A percentile compares a stretch with the other conserved stretches of the same genome.
phyloP scores from a whole-genome alignment of 768 basidiomycete genomes.

The Lentinula raphanica region DNA sequence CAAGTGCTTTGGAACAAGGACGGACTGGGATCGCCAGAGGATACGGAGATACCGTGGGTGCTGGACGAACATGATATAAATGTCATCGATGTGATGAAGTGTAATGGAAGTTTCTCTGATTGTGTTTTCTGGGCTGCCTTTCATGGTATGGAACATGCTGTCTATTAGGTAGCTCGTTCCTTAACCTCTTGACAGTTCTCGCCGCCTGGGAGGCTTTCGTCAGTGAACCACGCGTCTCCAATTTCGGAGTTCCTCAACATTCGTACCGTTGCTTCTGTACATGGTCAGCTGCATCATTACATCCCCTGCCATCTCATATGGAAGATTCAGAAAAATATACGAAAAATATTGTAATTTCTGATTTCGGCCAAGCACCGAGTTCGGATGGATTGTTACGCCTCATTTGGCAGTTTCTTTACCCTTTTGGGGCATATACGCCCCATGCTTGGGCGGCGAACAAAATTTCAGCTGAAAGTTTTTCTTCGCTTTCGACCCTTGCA shows the following conservation, averaged over 20 bases:
- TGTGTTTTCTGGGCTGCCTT: too few relatives aligned
- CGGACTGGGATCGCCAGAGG: slow-evolving; percentile 85
- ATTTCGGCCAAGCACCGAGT: background rate
- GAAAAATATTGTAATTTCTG: too few relatives aligned
- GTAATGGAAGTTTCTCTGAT: background rate
- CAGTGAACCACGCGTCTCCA: background rate
- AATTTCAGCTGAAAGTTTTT: background rate
- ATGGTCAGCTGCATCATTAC: background rate
- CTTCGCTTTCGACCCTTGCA: background rate
- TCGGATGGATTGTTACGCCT: background rate
- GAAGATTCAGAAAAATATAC: too few relatives aligned
- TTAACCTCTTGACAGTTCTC: too few relatives aligned
- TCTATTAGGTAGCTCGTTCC: too few relatives aligned
- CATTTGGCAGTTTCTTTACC: background rate
- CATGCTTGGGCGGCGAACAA: background rate
- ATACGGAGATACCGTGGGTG: slow-evolving; percentile 50
- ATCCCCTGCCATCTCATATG: too few relatives aligned
- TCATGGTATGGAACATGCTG: too few relatives aligned
- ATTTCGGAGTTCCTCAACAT: background rate
- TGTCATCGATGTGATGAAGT: too few relatives aligned
- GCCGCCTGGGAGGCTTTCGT: background rate
- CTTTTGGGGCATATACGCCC: background rate
- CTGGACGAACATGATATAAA: background rate
- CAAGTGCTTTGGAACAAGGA: slow-evolving; percentile 82
- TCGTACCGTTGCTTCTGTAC: background rate